Base-by-base conservation (phyloP, 306 rosid species). In the Pachyrhizus erosus region DNA sequence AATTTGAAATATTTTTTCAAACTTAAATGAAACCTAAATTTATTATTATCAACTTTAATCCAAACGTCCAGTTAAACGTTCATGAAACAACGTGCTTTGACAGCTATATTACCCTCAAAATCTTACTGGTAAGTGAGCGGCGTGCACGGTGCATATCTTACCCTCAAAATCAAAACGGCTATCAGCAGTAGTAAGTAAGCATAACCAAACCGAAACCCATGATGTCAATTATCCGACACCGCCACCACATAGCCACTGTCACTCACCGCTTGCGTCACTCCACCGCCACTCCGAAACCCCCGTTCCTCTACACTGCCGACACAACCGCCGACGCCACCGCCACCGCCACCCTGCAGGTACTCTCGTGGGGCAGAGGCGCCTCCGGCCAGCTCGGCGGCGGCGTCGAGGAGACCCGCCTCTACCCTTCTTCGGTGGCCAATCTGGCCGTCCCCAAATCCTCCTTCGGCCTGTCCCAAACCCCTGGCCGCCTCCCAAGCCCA, bases 351-450 rank as follows among this genome's bases (percentile, higher is more conserved):
- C 87, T 93, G 78, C 98, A 96, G 69, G 81, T 96, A 7, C 90
- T 93, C 82, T 96, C 98, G 0, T 96, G 99, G 99, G 99, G 99
- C 64, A 84, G 86, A 76, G 97, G 99, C 64, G 92, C 96, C 79
- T 96, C 98, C 2, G 99, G 98, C 26, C 98, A 96, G 80, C 97
- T 96, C 70, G 99, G 99, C 31, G 99, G 99, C 48, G 97, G 98
- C 76, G 82, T 83, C 34, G 99, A 96, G 62, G 99, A 96, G 86
- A 89, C 87, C 54, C 93, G 96, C 11, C 84, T 96, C 27, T 96
- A 93, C 88, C 99, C 98, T 26, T 82, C 92, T n/a, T 93, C 93
- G 2, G 92, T 96, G 0, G 94, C 97, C 60, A 87, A 88, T 60
- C 90, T 93, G 9, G 8, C 83, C n/a, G 75, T 92, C 18, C 93